These are phyloP conservation scores for Friedmanniomyces endolithicus DNA, from an alignment of 495 filamentous ascomycete genomes.

Conservation along the genomic window DNA sequence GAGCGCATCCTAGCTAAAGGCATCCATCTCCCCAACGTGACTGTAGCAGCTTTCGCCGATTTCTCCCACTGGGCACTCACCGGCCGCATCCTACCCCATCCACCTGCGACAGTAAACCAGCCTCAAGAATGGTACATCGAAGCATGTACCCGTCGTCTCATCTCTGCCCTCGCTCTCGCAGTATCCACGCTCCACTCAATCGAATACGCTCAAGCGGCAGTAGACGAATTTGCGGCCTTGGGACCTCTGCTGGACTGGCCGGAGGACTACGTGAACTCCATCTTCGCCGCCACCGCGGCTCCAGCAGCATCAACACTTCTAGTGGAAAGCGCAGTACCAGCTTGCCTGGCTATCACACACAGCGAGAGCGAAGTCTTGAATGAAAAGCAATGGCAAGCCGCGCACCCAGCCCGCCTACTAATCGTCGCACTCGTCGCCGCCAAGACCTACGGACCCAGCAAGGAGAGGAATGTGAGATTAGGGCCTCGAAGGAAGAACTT, in stretches of 20 bases:
- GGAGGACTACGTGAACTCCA: conserved; percentile 8
- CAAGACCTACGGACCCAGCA: not conserved
- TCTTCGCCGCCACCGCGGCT: conserved; percentile 7
- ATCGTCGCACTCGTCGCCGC: conserved; percentile 2
- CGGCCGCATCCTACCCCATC: conserved; percentile 6
- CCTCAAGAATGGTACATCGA: conserved; percentile 1
- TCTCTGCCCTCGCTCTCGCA: conserved; percentile 4
- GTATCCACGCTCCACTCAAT: not conserved
- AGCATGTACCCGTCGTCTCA: not conserved
- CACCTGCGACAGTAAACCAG: not conserved
- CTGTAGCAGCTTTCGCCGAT: not conserved
- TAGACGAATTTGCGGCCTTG: not conserved
- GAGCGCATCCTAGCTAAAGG: not conserved
- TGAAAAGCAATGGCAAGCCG: not conserved
- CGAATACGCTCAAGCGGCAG: not conserved
- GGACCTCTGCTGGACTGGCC: conserved; percentile 1
- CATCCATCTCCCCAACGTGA: not conserved
- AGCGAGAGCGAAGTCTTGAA: not conserved
- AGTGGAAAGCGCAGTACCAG: not conserved
- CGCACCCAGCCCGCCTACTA: conserved; percentile 1
- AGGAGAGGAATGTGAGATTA: not conserved
- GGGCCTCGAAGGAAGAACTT: not conserved
- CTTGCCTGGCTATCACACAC: not conserved
- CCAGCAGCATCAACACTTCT: not conserved
- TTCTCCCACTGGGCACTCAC: conserved; percentile 3